A percentile compares a stretch with the other conserved stretches of the same genome.
These are phyloP conservation scores for Cladochytrium replicatum DNA, from an alignment of 192 early-diverging fungal genomes.

Conservation along the genomic window DNA sequence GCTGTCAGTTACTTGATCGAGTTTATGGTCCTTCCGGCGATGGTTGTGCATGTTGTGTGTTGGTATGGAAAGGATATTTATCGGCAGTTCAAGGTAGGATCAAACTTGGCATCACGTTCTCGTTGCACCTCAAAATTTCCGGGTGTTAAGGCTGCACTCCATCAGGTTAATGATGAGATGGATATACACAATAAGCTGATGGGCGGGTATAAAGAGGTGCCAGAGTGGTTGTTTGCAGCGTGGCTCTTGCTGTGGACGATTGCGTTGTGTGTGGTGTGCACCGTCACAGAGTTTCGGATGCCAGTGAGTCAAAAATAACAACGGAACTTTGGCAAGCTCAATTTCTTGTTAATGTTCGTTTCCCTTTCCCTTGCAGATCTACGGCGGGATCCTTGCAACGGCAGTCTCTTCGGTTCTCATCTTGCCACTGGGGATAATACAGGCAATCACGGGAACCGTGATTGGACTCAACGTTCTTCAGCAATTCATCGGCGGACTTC, in stretches of 20 bases:
- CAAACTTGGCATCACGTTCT: too few relatives aligned
- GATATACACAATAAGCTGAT: conserved; percentile 3
- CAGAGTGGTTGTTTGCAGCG: conserved; percentile 19
- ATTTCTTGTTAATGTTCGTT: conserved; percentile 17
- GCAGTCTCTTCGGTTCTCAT: conserved; percentile 39
- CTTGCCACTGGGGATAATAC: conserved; percentile 76
- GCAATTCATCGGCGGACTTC: conserved; percentile 75
- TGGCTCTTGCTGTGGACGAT: conserved; percentile 34
- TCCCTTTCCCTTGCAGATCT: conserved; percentile 43
- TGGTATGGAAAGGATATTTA: conserved; percentile 51
- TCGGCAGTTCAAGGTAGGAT: conserved; percentile 21
- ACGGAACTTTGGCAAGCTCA: too few relatives aligned
- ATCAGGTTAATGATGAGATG: too few relatives aligned
- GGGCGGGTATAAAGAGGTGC: conserved; percentile 20
- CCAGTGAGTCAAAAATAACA: too few relatives aligned
- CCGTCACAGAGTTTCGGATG: too few relatives aligned
- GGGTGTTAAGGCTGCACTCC: too few relatives aligned
- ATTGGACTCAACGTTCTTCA: conserved; percentile 76
- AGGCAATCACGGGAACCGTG: conserved; percentile 64
- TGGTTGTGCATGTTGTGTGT: conserved; percentile 47
- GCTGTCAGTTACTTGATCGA: conserved; percentile 13
- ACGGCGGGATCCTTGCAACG: conserved; percentile 13
- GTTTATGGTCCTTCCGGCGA: conserved; percentile 40
- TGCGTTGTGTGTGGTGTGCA: conserved; percentile 28
- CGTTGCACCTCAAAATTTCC: too few relatives aligned